These are phyloP conservation scores for Cinchona pubescens DNA, from an alignment of 257 asterid species.

Conservation along the genomic window DNA sequence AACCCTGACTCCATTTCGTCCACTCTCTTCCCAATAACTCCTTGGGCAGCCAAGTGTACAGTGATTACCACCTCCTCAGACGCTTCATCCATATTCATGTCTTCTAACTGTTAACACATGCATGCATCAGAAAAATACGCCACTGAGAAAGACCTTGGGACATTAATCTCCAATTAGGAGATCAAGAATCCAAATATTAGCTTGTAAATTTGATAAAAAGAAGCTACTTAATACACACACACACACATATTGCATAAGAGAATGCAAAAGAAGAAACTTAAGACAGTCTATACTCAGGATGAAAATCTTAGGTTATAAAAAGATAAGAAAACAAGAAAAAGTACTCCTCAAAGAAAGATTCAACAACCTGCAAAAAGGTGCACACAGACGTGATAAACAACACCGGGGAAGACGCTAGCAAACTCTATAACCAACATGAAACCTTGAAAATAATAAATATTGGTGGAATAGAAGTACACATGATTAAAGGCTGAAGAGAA, in stretches of 20 bases:
- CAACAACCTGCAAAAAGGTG: neutral
- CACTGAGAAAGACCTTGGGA: neutral
- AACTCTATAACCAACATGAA: neutral
- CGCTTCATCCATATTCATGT: constrained; percentile 92
- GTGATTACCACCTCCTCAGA: constrained; percentile 90
- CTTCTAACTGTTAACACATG: constrained; percentile 63
- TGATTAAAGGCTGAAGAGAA: too few species aligned
- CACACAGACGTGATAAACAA: neutral
- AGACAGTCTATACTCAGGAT: neutral
- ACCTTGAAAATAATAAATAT: neutral
- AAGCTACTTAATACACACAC: too few species aligned
- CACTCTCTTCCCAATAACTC: constrained; percentile 98
- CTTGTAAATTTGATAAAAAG: neutral
- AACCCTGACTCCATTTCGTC: constrained; percentile 94
- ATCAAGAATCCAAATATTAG: neutral
- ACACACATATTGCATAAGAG: neutral
- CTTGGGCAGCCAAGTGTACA: constrained; percentile 87
- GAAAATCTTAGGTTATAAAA: neutral
- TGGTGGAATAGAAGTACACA: too few species aligned
- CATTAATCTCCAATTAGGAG: neutral
- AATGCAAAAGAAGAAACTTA: neutral
- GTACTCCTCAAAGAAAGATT: neutral
- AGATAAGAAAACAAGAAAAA: neutral
- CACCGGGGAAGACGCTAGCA: neutral
- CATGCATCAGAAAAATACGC: constrained; percentile 8